Conservation (phyloP, 352 stramenopile species). For the Phytophthora macrochlamydospora region DNA sequence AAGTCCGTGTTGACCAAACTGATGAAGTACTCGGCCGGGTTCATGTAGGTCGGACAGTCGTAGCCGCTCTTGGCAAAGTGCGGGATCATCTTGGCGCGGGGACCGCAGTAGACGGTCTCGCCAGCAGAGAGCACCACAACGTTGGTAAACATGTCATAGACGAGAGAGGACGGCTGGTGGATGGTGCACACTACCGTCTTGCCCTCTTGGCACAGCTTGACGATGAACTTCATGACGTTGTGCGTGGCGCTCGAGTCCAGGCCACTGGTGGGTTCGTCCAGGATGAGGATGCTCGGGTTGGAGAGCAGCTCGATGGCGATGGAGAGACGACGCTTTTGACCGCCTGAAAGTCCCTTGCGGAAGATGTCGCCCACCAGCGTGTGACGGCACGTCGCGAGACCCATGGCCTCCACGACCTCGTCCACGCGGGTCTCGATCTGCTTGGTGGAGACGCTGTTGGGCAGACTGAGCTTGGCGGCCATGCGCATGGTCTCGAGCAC, state of each 20-base stretch:
- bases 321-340: conserved; percentile 77
- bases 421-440: conserved; percentile 46
- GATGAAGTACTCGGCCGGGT: conserved; percentile 64
- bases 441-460: conserved; percentile 27
- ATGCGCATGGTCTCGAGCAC: conserved; percentile 72
- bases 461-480: conserved; percentile 63
- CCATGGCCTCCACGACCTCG: conserved; percentile 57
- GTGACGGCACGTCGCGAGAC: conserved; percentile 41
- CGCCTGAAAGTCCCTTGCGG: conserved; percentile 75
- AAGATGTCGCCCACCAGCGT: conserved; percentile 83
- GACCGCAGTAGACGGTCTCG: conserved; percentile 51
- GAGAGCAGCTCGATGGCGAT: conserved; percentile 84
- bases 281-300: conserved; percentile 75
- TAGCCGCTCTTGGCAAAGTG: conserved; percentile 45
- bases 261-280: conserved; percentile 81
- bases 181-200: conserved; percentile 61
- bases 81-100: conserved; percentile 38
- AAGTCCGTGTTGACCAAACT: conserved; percentile 63
- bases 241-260: conserved; percentile 43
- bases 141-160: conserved; percentile 39
- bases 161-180: conserved; percentile 57
- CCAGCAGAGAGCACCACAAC: conserved; percentile 55
- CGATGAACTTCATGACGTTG: conserved; percentile 28
- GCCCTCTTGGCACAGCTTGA: conserved; percentile 28
- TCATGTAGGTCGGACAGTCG: conserved; percentile 51